Percentiles rank a stretch among this genome's conserved stretches.
Conservation (phyloP, 352 stramenopile species). For the Phytophthora megakarya region DNA sequence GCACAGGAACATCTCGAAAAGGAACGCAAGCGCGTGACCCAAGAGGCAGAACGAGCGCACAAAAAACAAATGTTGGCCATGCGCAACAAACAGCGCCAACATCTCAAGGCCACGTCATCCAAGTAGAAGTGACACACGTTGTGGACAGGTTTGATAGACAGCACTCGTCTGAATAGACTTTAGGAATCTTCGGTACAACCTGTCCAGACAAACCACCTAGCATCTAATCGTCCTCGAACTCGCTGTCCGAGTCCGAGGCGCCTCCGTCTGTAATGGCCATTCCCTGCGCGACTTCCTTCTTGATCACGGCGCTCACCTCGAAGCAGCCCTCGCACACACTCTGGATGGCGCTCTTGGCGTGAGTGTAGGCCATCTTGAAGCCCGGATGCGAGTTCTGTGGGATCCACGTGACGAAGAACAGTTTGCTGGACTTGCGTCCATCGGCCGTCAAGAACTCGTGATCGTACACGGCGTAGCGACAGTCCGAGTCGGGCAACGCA, state of each 20-base stretch:
- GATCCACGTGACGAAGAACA: constrained; percentile 91
- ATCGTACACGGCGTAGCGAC: constrained; percentile 88
- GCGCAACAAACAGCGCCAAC: constrained; percentile 74
- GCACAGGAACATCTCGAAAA: constrained; percentile 59
- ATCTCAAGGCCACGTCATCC: constrained; percentile 38
- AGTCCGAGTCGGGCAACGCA: constrained; percentile 80
- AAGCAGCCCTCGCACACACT: constrained; percentile 77
- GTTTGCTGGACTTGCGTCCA: constrained; percentile 85
- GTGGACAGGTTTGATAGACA: constrained; percentile 22
- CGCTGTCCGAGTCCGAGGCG: constrained; percentile 84
- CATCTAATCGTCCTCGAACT: constrained; percentile 74
- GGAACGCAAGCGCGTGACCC: constrained; percentile 69
- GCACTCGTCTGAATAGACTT: constrained; percentile 17
- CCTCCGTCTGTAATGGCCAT: constrained; percentile 63
- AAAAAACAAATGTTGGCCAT: constrained; percentile 85
- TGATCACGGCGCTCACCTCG: constrained; percentile 78
- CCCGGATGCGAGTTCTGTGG: constrained; percentile 79
- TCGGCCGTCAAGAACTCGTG: constrained; percentile 80
- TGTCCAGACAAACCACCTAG: background rate
- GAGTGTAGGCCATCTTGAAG: constrained; percentile 90
- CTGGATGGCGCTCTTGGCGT: constrained; percentile 85
- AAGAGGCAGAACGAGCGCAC: constrained; percentile 67
- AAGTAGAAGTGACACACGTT: constrained; percentile 26
- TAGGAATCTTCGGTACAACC: constrained; percentile 18
- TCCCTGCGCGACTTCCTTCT: constrained; percentile 72